Conservation (phyloP, 2,329 filamentous ascomycete species). For the Epichloe gansuensis region DNA sequence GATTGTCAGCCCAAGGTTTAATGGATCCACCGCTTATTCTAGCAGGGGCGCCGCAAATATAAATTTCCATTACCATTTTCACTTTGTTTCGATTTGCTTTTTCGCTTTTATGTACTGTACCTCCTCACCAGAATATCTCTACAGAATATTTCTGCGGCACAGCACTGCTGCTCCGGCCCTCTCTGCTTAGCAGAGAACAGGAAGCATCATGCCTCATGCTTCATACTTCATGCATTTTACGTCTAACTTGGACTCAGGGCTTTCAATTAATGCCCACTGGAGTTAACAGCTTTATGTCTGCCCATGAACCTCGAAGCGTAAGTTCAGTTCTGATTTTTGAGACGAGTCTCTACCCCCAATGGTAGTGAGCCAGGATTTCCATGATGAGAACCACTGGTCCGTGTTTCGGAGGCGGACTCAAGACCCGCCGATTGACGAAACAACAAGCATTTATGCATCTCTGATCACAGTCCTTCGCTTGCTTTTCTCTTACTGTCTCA, state of each 20-base stretch:
- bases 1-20: not conserved
- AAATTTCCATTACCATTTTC: not conserved
- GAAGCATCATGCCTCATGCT: not conserved
- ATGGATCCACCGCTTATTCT: not conserved
- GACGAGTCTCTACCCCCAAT: not conserved
- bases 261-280: not conserved
- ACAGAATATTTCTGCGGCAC: not conserved
- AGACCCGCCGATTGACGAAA: slow-evolving; percentile 78
- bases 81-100: not conserved
- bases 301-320: not conserved
- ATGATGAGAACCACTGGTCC: slow-evolving; percentile 85
- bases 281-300: not conserved
- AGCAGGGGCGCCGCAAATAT: not conserved
- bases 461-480: slow-evolving; percentile 37
- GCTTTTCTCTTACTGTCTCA: not conserved
- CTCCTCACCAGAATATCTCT: not conserved
- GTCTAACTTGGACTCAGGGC: not conserved
- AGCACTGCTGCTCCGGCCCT: not conserved
- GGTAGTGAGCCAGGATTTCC: slow-evolving; percentile 6
- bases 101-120: not conserved
- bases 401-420: slow-evolving; percentile 90
- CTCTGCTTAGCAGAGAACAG: not conserved
- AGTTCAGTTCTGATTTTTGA: not conserved
- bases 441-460: slow-evolving; percentile 62
- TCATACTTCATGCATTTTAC: not conserved